Base-by-base conservation (phyloP, 306 rosid species). In the Dryas alaskensis region DNA sequence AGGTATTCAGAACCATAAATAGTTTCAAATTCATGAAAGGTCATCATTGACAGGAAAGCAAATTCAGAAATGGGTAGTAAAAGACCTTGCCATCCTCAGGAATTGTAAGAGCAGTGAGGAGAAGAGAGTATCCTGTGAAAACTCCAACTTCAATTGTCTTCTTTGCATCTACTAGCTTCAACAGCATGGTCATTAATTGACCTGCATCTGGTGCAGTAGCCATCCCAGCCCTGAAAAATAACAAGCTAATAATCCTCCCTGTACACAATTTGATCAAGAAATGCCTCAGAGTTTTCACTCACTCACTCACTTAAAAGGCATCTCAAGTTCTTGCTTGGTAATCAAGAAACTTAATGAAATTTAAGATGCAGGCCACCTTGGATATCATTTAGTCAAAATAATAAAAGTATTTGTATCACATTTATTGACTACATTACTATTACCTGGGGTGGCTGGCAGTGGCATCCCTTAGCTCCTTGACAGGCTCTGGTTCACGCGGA, bases 61-160 rank as follows among this genome's bases (percentile, higher is more conserved):
- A 8, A 10, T 58, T 49, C 27, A 8, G 46, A 69, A 31, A 50
- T 10, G 40, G 10, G 46, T 27, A 25, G 2, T 31, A 12, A 25
- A 37, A 43, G 46, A 79, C 82, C 78, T 86, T 86, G 78, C 92
- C 96, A 68, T 86, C 86, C 16, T 68, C 16, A 7, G 90, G 90
- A 60, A 83, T 81, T 60, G 75, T 49, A 69, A 87, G 90, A 67
- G 90, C 92, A 0, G 96, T 87, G 73, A 86, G 89, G 73, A 87
- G 96, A 79, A 86, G 89, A 68, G 92, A 86, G 76, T 90, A 87
- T 65, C 93, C 87, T 14, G 90, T 84, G 69, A 82, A 84, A 6
- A 84, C 90, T 63, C 91, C 93, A 4, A 86, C 72, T 80, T 86
- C 88, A 75, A 86, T 84, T 0, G 91, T 86, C 79, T 81, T 89